Evolutionary conservation across 2,329 filamentous ascomycete species (phyloP), one percentile per base, ranked within the genome.

Genomic region (Colletotrichum shisoi): DNA sequence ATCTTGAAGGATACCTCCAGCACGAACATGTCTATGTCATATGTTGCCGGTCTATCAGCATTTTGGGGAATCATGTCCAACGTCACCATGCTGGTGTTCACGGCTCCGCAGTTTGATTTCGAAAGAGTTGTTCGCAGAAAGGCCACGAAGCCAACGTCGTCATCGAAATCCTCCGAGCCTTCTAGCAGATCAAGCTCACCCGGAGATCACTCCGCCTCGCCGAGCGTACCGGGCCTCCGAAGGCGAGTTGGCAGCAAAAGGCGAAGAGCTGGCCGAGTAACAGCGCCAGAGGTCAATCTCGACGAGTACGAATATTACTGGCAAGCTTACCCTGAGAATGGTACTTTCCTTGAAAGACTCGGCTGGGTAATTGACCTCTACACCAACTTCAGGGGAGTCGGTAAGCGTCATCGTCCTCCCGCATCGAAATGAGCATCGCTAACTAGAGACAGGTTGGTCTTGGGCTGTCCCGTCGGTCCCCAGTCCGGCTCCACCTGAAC

Each of bases 321-420:
- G 87, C 83, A 90, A 73, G 75, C 81, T 0, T 90, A 84, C 70
- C 87, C 87, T 0, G 78, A 79, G 4, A 74, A 83, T 3, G 83
- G 76, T 1, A 74, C 83, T 0, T 82, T 87, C 52, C 58, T 72
- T 27, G 75, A 83, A 46, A 82, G 87, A 12, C 73, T 89, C 8
- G 77, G 77, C 70, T 90, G 87, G 87, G 77, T 81, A 0, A 72
- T 81, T 17, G 87, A 89, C 70, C 78, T 89, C n/a, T 75, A 82
- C 15, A 77, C 79, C 37, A 84, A 83, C 59, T 84, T 87, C 70
- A 81, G 87, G 44, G 82, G 85, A 46, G 79, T 82, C 34, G 86
- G 86, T 84, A 77, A 69, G 79, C 70, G 42, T 8, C 40, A 21
- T 27, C 17, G 21, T 52, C 57, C 27, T 45, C 44, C 46, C 13